Evolutionary conservation across 441 rosid genomes (phyloP).

Genomic region (Brassica hybrid): DNA sequence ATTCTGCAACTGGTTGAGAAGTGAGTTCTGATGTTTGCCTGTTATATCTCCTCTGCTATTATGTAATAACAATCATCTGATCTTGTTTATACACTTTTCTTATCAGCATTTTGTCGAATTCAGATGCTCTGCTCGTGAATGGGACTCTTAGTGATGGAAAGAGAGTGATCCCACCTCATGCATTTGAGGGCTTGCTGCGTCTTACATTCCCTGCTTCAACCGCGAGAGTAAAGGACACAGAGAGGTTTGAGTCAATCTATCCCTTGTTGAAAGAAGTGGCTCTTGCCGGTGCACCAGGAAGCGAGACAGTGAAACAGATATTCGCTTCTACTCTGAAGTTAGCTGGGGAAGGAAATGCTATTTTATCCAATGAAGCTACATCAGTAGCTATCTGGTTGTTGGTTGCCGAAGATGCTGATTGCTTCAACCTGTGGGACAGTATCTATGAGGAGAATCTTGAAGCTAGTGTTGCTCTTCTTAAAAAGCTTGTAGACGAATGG

Average conservation of each 20-base stretch:
- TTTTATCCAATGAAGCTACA: conserved; percentile 1
- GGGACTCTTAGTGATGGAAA: not conserved
- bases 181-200: not conserved
- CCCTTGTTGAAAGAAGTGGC: not conserved
- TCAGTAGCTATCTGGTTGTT: not conserved
- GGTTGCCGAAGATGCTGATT: not conserved
- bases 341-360: not conserved
- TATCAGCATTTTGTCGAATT: not conserved
- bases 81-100: not conserved
- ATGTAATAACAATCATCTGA: too few species aligned
- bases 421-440: conserved; percentile 1
- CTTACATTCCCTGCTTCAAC: conserved; percentile 7
- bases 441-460: not conserved
- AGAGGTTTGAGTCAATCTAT: not conserved
- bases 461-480: conserved; percentile 23
- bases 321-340: not conserved
- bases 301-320: not conserved
- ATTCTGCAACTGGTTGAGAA: not conserved
- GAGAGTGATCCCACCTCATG: not conserved
- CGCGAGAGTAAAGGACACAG: not conserved
- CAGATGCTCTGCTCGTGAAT: not conserved
- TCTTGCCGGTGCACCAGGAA: not conserved
- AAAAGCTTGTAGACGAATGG: not conserved
- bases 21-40: not conserved
- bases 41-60: too few species aligned